Evolutionary conservation across 139 green algal genomes (phyloP), one percentile per base, ranked within the genome.

Genomic region (Desmodesmus armatus): DNA sequence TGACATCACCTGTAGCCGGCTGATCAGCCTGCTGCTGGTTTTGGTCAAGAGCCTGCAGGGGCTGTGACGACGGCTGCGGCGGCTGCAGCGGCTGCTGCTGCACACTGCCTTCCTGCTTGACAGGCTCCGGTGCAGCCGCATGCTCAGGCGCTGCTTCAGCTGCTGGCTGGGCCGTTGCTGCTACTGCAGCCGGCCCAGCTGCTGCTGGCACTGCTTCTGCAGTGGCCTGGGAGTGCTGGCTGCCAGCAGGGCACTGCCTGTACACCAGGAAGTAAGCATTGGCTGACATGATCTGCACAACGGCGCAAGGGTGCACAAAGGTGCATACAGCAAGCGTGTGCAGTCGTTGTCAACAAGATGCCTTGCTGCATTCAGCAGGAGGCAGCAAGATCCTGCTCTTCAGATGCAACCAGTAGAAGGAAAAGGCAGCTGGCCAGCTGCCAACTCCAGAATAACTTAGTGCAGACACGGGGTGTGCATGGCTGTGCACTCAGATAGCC

Each of bases 221-320:
- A 31, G 55, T 25, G 27, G 33, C n/a, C 66, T 69, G 60, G 7
- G 6, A 21, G 31, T 29, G 35, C 35, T 82, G 55, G 25, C 40
- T 9, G 35, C 76, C n/a, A 58, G 17, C 25, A 25, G 27, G 76
- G 76, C 76, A 39, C 39, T 82, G 76, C 51, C 76, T 43, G 87
- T 97, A 97, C 49, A 97, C 85, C 71, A 97, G 87, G 79, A 96
- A 91, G 92, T 97, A 97, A 21, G 94, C 94, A 85, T 96, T 96
- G 86, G 78, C 65, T 13, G 90, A 92, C 19, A 81, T 73, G 39
- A 94, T 88, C 23, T 58, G 27, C 41, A 49, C 39, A n/a, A n/a
- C n/a, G n/a, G n/a, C n/a, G n/a, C n/a, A n/a, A n/a, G n/a, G n/a
- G n/a, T n/a, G n/a, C n/a, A n/a, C n/a, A n/a, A n/a, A n/a, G n/a